Evolutionary conservation across 2,329 filamentous ascomycete genomes (phyloP).

Genomic region (Colletotrichum echinochloae): DNA sequence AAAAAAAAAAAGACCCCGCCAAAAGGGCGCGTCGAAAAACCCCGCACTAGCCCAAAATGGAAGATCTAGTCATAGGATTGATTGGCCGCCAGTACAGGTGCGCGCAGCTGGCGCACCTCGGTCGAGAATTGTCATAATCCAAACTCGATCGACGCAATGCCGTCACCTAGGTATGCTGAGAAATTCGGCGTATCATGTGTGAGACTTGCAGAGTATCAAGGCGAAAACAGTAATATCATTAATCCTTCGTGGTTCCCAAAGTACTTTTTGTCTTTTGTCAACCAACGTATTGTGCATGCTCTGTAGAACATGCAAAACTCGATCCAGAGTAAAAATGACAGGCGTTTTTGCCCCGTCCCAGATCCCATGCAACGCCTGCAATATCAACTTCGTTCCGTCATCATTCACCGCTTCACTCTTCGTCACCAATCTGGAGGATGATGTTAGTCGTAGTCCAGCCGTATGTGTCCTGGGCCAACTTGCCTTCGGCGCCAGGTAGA

Average conservation of each 20-base stretch:
- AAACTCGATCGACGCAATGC: neutral
- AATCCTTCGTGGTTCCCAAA: conserved; percentile 38
- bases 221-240: conserved; percentile 38
- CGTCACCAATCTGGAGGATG: conserved; percentile 52
- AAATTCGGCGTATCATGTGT: neutral
- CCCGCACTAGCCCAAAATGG: conserved; percentile 36
- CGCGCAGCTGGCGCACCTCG: conserved; percentile 23
- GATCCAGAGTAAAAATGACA: conserved; percentile 38
- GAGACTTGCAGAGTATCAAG: neutral
- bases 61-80: neutral
- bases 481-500: conserved; percentile 99
- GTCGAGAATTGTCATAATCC: neutral
- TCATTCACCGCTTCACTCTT: conserved; percentile 48
- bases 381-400: conserved; percentile 29
- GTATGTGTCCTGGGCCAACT: conserved; percentile 44
- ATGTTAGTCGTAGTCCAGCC: conserved; percentile 13
- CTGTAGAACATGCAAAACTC: conserved; percentile 39
- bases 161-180: neutral
- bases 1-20: conserved; percentile 32
- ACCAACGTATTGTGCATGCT: conserved; percentile 27
- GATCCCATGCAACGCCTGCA: conserved; percentile 40
- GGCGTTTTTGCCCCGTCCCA: conserved; percentile 28
- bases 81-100: neutral
- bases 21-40: conserved; percentile 34
- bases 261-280: conserved; percentile 36